Evolutionary conservation across 257 asterid genomes (phyloP).

Genomic region (Capsicum pubescens): DNA sequence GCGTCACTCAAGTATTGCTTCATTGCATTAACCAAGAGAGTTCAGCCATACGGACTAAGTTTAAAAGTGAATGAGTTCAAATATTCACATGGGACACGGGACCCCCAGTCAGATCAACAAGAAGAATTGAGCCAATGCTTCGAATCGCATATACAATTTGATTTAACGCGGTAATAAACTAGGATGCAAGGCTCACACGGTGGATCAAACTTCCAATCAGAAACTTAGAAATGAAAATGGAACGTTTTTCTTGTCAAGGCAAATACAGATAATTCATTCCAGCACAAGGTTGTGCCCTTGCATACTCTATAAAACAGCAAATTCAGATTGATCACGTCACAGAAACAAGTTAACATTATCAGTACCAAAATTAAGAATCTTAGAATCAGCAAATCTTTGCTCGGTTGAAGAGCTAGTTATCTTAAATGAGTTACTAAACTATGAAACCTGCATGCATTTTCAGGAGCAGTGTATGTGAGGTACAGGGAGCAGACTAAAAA

Average conservation of each 20-base stretch:
- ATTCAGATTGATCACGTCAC: background rate
- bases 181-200: slow-evolving; percentile 4
- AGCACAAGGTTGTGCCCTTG: background rate
- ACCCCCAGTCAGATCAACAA: slow-evolving; percentile 5
- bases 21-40: background rate
- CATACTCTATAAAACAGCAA: slow-evolving; percentile 6
- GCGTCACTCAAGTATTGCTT: background rate
- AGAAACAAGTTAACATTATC: slow-evolving; percentile 9
- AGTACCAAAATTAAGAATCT: background rate
- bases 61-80: slow-evolving; percentile 20
- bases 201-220: background rate
- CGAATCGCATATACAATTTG: background rate
- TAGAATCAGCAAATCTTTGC: background rate
- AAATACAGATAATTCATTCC: background rate
- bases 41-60: background rate
- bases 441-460: slow-evolving; percentile 8
- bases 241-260: background rate
- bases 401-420: slow-evolving; percentile 2
- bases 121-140: background rate
- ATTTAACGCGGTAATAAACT: background rate
- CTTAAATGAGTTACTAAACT: background rate
- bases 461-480: background rate
- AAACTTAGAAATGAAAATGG: slow-evolving; percentile 8
- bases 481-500: background rate
- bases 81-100: background rate